A percentile compares a stretch with the other conserved stretches of the same genome.
Conservation (phyloP, 148 eudicot species). For the Rhododendron mucronatum region DNA sequence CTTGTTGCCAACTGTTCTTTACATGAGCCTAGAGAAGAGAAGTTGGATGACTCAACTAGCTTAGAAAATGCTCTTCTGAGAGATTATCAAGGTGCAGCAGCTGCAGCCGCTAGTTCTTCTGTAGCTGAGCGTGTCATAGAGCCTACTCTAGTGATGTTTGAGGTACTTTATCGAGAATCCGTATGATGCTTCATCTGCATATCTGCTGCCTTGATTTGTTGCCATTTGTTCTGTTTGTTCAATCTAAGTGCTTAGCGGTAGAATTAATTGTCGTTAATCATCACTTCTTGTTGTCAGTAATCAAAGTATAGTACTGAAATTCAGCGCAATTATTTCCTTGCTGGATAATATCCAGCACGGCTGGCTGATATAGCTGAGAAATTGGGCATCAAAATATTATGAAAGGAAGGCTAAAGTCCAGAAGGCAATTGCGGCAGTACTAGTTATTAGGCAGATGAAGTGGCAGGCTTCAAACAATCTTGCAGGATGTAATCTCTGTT, state of each 20-base stretch:
- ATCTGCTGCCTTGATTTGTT: neutral
- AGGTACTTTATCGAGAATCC: conserved; percentile 38
- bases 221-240: neutral
- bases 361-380: neutral
- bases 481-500: neutral
- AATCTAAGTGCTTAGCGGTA: neutral
- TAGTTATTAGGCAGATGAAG: neutral
- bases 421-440: neutral
- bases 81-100: conserved; percentile 50
- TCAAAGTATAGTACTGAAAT: neutral
- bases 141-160: conserved; percentile 94
- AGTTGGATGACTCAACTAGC: conserved; percentile 38
- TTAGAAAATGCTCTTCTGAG: conserved; percentile 34
- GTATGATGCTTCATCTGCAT: conserved; percentile 1
- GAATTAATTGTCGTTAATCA: neutral
- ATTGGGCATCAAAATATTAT: neutral
- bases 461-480: neutral
- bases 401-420: neutral
- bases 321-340: neutral
- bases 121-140: conserved; percentile 89
- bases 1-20: conserved; percentile 38
- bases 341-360: neutral
- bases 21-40: conserved; percentile 48
- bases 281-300: neutral
- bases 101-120: conserved; percentile 63